Evolutionary conservation across 2,329 filamentous ascomycete species (phyloP), one percentile per base, ranked within the genome.

Genomic region (Fusarium heterosporum): DNA sequence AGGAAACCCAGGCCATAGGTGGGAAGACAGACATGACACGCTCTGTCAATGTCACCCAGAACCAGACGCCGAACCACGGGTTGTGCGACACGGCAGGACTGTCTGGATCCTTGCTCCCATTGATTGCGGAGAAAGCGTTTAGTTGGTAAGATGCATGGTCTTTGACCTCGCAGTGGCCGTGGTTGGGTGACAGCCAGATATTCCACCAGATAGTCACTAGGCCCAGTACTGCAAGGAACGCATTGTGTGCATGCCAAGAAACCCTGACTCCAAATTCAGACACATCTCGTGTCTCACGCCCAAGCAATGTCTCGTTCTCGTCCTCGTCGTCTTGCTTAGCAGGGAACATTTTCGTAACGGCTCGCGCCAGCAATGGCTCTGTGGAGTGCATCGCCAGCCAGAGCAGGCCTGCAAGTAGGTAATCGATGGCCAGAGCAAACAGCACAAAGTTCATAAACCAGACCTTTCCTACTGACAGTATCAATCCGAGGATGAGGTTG

Each of bases 1-100:
- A 83, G 1, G 81, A 83, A 6, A 83, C 64, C 81, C 81, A 83
- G 0, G 80, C 81, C 66, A 83, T 67, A 0, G 81, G 81, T 1
- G 81, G 81, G 53, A 83, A 82, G 13, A 61, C 73, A 1, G 81
- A 83, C 7, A 79, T 57, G 47, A 82, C 69, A 16, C 61, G 75
- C 2, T 65, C 56, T 0, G 64, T 65, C 4, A 56, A 29, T 9
- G 80, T 70, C 6, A 64, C 52, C 72, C 78, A 79, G 72, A 83
- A 82, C 81, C 81, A 83, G 34, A 83, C 71, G 13, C 71, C 72
- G 8, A 77, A 57, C 22, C 78, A 72, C 4, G 73, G 59, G 34
- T 70, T 69, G 26, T 69, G 43, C 2, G 68, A 68, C 4, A 70
- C 53, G 4, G 66, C 57, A 0, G 70, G 68, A 8, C 50, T 49